A percentile compares a stretch with the other conserved stretches of the same genome.
phyloP scores from a whole-genome alignment of 768 basidiomycete species.

The Pisolithus marmoratus region DNA sequence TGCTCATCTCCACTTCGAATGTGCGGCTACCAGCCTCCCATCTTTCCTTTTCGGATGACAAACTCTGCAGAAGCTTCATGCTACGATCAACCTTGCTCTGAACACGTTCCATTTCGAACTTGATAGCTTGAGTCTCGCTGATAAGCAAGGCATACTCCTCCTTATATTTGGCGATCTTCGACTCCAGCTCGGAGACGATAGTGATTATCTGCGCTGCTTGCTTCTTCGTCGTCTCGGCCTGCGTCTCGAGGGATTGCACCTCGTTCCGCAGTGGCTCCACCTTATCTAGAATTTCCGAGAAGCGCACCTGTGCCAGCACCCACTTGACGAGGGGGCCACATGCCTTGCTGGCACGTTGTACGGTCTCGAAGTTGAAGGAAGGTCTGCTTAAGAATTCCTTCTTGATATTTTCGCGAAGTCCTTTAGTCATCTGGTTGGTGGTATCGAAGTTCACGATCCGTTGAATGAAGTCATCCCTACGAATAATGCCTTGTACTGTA shows the following conservation, averaged over 20 bases:
- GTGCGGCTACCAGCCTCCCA: conserved; percentile 95
- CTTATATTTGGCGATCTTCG: conserved; percentile 91
- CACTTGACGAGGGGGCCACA: conserved; percentile 98
- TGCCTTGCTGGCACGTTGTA: conserved; percentile 92
- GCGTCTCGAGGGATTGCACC: conserved; percentile 85
- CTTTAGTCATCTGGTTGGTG: conserved; percentile 80
- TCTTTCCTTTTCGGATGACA: conserved; percentile 89
- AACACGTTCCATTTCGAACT: conserved; percentile 95
- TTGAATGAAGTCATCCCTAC: conserved; percentile 94
- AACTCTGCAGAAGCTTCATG: conserved; percentile 88
- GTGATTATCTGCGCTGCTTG: conserved; percentile 85
- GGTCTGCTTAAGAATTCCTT: conserved; percentile 87
- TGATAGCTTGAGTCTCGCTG: conserved; percentile 95
- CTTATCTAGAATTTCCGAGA: conserved; percentile 95
- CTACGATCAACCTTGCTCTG: conserved; percentile 96
- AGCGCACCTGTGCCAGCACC: conserved; percentile 94
- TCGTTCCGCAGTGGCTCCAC: conserved; percentile 96
- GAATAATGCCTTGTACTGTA: conserved; percentile 90
- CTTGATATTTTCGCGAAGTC: conserved; percentile 86
- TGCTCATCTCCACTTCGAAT: conserved; percentile 97
- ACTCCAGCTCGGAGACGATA: conserved; percentile 89
- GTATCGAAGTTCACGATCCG: conserved; percentile 97
- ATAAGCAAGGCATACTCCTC: conserved; percentile 96
- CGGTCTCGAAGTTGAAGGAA: conserved; percentile 90
- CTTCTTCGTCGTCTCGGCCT: conserved; percentile 93